Base-by-base conservation (phyloP, 2,329 filamentous ascomycete species). In the Colletotrichum trifolii region DNA sequence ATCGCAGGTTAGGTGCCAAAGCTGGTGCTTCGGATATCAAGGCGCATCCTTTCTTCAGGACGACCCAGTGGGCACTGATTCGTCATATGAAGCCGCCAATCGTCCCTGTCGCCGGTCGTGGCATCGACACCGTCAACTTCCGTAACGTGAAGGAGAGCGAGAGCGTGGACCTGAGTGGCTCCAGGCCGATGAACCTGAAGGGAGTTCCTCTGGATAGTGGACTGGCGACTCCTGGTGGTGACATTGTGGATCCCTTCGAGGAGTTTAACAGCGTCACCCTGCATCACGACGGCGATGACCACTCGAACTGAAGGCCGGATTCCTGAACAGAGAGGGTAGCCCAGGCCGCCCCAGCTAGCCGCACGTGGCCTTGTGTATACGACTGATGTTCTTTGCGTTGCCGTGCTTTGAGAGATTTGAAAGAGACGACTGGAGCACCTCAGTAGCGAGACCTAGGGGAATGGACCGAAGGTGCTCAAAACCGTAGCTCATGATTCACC, bases 201-300 rank as follows among this genome's bases (percentile, higher is more conserved):
- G 93, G 94, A 2, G 93, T 97, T 11, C 93, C 94, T 8, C 82
- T 97, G 66, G 94, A 97, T 74, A 95, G 91, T 47, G 93, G 92
- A 1, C 83, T 97, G 57, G 88, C 91, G 2, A 98, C 95, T 3
- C 95, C 95, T 1, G 92, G 91, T 48, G 91, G 85, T 42, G 95
- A 97, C 75, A 53, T 66, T 34, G 84, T 87, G 4, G 96, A 99
- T 84, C 96, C 96, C 2, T 99, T 99, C 75, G 93, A 97, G 78
- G 96, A 98, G 77, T 99, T 99, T 80, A 99, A 98, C 83, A 97
- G 93, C 75, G 94, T 99, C 46, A 99, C 96, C 54, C 83, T 99
- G 67, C 95, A 98, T 77, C 96, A 99, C 75, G 96, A 98, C 61
- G 96, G 94, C 13, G 95, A 97, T 71, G 92, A 94, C 54, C 69